These are phyloP conservation scores for Tuber magnatum DNA, from an alignment of 495 filamentous ascomycete species.

Conservation along the genomic window DNA sequence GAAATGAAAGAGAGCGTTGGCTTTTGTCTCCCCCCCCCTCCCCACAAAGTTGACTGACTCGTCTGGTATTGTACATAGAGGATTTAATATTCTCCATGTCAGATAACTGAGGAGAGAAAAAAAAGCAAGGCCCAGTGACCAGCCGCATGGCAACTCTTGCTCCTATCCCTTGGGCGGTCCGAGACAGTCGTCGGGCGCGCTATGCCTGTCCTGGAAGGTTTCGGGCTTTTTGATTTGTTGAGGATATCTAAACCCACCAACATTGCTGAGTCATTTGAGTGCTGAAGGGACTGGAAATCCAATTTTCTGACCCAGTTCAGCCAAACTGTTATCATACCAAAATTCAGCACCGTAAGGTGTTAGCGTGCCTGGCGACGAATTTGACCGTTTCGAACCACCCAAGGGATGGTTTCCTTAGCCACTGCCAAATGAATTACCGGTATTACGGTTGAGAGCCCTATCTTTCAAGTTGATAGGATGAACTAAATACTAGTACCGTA, in stretches of 20 bases:
- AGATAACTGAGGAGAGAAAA: not conserved
- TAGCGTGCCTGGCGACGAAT: no score
- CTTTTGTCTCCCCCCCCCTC: not conserved
- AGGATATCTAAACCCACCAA: no score
- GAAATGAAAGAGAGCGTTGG: not conserved
- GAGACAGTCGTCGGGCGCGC: no score
- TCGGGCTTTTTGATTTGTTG: no score
- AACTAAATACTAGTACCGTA: not conserved
- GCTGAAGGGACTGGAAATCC: no score
- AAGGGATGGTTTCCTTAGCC: not conserved
- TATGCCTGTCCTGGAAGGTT: no score
- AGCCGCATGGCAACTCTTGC: not conserved
- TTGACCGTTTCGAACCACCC: not conserved
- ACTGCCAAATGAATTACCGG: not conserved
- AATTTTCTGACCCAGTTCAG: no score
- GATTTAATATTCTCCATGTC: slow-evolving; percentile 2
- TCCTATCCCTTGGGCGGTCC: not conserved
- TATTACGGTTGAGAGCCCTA: not conserved
- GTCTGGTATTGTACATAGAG: not conserved
- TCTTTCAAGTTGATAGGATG: not conserved
- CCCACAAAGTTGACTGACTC: not conserved
- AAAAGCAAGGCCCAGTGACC: not conserved
- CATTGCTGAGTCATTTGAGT: no score
- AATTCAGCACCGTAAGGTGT: no score
- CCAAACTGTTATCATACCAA: no score